Percentiles rank a stretch among this genome's conserved stretches.
Evolutionary conservation across 164 flowering plant species (phyloP).

Genomic region (Vitis rotundifolia): DNA sequence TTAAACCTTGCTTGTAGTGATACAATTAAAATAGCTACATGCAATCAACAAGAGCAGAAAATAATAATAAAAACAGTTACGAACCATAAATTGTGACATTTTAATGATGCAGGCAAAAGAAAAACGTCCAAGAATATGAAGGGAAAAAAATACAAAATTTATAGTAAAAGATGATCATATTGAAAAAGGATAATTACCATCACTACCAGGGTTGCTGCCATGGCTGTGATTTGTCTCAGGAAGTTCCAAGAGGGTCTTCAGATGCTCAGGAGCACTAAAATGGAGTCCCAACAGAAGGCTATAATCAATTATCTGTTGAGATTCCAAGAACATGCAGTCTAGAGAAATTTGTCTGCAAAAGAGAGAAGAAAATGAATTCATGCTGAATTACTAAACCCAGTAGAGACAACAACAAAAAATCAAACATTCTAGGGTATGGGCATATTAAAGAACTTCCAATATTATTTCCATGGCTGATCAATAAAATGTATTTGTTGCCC

Average conservation of each 20-base stretch:
- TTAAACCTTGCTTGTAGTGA: no score
- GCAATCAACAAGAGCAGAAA: background rate
- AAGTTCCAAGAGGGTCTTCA: slow-evolving; percentile 46
- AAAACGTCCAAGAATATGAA: background rate
- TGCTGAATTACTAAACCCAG: no score
- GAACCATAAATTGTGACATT: background rate
- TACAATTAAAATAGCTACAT: no score
- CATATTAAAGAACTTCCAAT: background rate
- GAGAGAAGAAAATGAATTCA: background rate
- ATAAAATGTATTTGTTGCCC: background rate
- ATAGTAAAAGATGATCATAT: background rate
- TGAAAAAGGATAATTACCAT: slow-evolving; percentile 37
- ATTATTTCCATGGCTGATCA: no score
- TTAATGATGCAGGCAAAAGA: background rate
- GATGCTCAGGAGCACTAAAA: slow-evolving; percentile 86
- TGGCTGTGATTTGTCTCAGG: slow-evolving; percentile 26
- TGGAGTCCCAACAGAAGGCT: slow-evolving; percentile 92
- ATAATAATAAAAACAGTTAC: background rate
- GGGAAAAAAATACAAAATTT: no score
- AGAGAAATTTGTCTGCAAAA: slow-evolving; percentile 69
- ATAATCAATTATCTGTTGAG: slow-evolving; percentile 86
- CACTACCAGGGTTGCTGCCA: slow-evolving; percentile 26
- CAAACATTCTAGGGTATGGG: background rate
- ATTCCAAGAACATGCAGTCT: slow-evolving; percentile 77
- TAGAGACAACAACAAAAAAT: background rate